Evolutionary conservation across 805 yeast species (phyloP), one percentile per base, ranked within the genome.

Genomic region (Metschnikowia corniflorae): DNA sequence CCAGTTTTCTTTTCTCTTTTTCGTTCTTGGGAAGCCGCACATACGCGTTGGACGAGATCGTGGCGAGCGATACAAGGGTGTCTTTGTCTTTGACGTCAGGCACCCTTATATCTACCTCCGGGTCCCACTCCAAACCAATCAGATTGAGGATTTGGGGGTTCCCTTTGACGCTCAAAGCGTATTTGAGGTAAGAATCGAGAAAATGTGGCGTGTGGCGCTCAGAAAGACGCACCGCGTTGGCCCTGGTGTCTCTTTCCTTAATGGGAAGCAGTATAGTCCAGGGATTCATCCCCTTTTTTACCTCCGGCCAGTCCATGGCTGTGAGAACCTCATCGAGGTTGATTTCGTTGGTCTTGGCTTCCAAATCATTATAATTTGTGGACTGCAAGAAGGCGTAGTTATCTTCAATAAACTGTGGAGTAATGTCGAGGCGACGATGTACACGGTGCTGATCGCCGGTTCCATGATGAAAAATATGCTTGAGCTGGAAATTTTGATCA

Each of bases 41-140:
- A 54, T 91, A 93, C 2, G 97, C 97, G 57, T 93, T 84, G 1
- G 95, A 85, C 0, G 96, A 78, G 78, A 91, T 84, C 35, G 80
- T 60, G 0, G 97, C 97, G 27, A 91, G 61, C 1, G 84, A 64
- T 2, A 89, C 65, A 3, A 91, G 57, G 0, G 96, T 86, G 26
- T 77, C 78, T 35, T 73, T 74, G 58, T 89, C 96, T 1, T 78
- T 64, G 7, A 91, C 63, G 48, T 93, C 77, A 0, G 98, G 98
- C 1, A 83, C 73, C 1, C 66, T 35, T 1, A 81, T 69, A 13
- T 61, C 61, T 2, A 68, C 71, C 29, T 60, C 69, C 5, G 71
- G 73, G 12, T 59, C 60, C 95, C 95, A 86, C 33, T 82, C 86
- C n/a, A 82, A 49, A 17, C 63, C 52, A 12, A 77, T 68, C 46